Conservation (phyloP, 768 basidiomycete species). For the Amanita thiersii region DNA sequence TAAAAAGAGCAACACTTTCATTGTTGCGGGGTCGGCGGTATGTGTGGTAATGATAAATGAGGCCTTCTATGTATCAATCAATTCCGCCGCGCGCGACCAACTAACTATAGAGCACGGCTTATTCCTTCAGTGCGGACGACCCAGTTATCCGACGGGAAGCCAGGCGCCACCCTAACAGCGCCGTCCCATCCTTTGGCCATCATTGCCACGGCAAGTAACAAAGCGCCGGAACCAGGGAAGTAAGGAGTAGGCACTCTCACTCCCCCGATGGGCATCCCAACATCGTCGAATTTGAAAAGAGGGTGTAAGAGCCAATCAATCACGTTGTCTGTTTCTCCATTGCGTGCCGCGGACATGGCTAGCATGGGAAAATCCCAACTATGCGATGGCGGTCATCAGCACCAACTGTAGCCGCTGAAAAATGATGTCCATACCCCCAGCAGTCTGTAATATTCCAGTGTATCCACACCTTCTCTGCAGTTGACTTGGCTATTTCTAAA, state of each 20-base stretch:
- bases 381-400: not conserved
- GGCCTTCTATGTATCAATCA: too few relatives aligned
- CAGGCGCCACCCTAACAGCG: slow-evolving; percentile 16
- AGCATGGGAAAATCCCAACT: slow-evolving; percentile 62
- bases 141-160: slow-evolving; percentile 23
- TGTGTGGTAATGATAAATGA: too few relatives aligned
- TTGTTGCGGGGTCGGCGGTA: too few relatives aligned
- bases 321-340: slow-evolving; percentile 38
- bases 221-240: slow-evolving; percentile 46
- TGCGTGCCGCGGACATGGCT: slow-evolving; percentile 53
- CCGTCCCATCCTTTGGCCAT: slow-evolving; percentile 55
- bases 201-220: slow-evolving; percentile 47
- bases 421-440: slow-evolving; percentile 40
- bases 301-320: slow-evolving; percentile 49
- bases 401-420: too few relatives aligned
- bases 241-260: slow-evolving; percentile 49
- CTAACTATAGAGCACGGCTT: too few relatives aligned
- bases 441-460: slow-evolving; percentile 47
- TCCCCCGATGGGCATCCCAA: slow-evolving; percentile 52
- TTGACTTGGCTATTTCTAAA: slow-evolving; percentile 34
- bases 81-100: too few relatives aligned
- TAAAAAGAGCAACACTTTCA: too few relatives aligned
- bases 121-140: slow-evolving; percentile 18
- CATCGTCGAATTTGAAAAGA: slow-evolving; percentile 49
- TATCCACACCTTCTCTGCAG: slow-evolving; percentile 45